Percentiles rank a stretch among this genome's conserved stretches.
Evolutionary conservation across 768 basidiomycete genomes (phyloP).

Genomic region (Phanerodontia chrysosporium): DNA sequence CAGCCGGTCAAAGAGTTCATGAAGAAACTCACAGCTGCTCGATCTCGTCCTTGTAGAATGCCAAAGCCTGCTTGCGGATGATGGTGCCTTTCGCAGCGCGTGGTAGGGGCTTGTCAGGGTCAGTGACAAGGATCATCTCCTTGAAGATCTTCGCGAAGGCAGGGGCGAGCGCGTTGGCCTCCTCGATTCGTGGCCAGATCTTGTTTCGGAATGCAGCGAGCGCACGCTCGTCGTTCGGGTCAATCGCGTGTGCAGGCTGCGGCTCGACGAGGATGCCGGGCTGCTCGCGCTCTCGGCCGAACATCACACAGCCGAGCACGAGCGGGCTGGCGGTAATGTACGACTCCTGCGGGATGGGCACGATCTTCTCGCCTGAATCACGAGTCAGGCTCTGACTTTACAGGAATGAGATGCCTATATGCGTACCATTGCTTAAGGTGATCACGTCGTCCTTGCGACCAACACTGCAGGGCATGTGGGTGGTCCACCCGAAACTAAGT

Average conservation of each 20-base stretch:
- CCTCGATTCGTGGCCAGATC: slow-evolving; percentile 20
- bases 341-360: slow-evolving; percentile 10
- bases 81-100: slow-evolving; percentile 11
- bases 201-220: slow-evolving; percentile 6
- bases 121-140: slow-evolving; percentile 19
- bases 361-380: slow-evolving; percentile 12
- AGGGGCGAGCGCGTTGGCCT: slow-evolving; percentile 24
- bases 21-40: slow-evolving; percentile 9
- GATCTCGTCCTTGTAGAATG: slow-evolving; percentile 8
- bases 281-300: slow-evolving; percentile 14
- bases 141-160: slow-evolving; percentile 28
- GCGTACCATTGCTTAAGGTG: slow-evolving; percentile 20
- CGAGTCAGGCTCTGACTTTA: slow-evolving; percentile 15
- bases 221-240: neutral
- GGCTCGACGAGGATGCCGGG: slow-evolving; percentile 16
- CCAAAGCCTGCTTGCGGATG: slow-evolving; percentile 6
- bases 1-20: slow-evolving; percentile 1
- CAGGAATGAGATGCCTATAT: neutral
- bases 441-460: slow-evolving; percentile 42
- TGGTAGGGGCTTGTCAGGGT: slow-evolving; percentile 10
- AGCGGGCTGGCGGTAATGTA: slow-evolving; percentile 1
- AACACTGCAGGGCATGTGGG: slow-evolving; percentile 8
- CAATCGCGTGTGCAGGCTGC: neutral
- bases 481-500: neutral
- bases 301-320: slow-evolving; percentile 12